Base-by-base conservation (phyloP, 495 filamentous ascomycete species). In the Talaromyces trachyspermus region DNA sequence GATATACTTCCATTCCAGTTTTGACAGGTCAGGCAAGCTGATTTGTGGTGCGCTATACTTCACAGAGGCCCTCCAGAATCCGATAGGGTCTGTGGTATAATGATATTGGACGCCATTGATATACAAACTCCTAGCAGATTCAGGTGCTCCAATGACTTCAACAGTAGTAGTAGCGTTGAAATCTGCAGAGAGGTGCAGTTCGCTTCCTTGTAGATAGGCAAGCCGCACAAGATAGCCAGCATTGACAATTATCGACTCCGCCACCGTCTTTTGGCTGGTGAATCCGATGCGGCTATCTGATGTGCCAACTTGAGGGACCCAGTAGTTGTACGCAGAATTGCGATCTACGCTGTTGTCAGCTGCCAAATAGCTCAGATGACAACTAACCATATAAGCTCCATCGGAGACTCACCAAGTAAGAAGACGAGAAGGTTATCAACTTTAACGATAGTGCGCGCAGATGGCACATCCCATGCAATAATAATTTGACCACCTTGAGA, bases 141-240 rank as follows among this genome's bases (percentile, higher is more conserved):
- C 36, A 1, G 82, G 76, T 3, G 74, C 77, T 4, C 81, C 80
- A 27, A 88, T 71, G 41, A 88, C 67, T 49, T 88, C 83, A 9
- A 89, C 63, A 0, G 70, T 59, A 0, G 81, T 81, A 1, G 84
- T 85, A 3, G 70, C 64, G 53, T 89, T 89, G 60, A 88, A 72
- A 54, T 91, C 86, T 6, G 81, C 86, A 22, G 75, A 75, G 18
- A 91, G 59, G 26, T 78, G 64, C 3, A 88, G 62, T 10, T 69
- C 66, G 5, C 49, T 56, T 10, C 74, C 72, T 19, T 70, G 27
- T 5, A 85, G 49, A 6, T 66, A 67, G 1, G 80, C 83, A 6
- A 68, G 78, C 11, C 86, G 78, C 23, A 89, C 69, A n/a, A 91
- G 80, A 55, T 89, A 89, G 5, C 83, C 81, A 0, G 81, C 86